These are phyloP conservation scores for Myxozyma lipomycoides DNA, from an alignment of 805 yeast genomes.

Conservation along the genomic window DNA sequence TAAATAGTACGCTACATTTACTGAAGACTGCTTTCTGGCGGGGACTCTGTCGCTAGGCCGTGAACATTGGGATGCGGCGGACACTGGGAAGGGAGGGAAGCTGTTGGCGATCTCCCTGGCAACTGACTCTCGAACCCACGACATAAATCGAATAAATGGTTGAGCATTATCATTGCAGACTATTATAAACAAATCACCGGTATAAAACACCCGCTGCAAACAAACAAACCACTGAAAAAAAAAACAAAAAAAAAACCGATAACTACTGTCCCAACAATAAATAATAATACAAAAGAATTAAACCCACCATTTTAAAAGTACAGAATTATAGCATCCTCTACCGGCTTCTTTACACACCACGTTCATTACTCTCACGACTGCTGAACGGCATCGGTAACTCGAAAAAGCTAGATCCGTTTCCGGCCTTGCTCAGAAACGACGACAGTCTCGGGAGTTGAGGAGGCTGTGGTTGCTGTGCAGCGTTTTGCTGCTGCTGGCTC, in stretches of 20 bases:
- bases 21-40: no score
- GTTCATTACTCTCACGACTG: slow-evolving; percentile 26
- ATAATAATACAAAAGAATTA: background rate
- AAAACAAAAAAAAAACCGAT: background rate
- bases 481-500: background rate
- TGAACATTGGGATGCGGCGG: no score
- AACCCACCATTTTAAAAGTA: no score
- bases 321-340: no score
- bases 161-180: no score
- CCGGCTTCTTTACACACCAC: slow-evolving; percentile 24
- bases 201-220: background rate
- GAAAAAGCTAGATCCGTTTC: slow-evolving; percentile 5
- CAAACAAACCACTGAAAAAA: background rate
- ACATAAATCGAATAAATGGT: no score
- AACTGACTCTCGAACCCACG: no score
- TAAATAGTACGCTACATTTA: no score
- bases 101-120: no score
- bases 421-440: slow-evolving; percentile 2
- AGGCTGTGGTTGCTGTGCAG: slow-evolving; percentile 3
- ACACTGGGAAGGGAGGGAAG: no score
- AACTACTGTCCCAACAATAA: background rate
- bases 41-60: no score
- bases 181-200: background rate
- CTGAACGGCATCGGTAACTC: slow-evolving; percentile 22
- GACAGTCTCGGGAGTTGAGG: slow-evolving; percentile 11